These are phyloP conservation scores for Backusella australiensis DNA, from an alignment of 192 early-diverging fungal genomes.

Conservation along the genomic window DNA sequence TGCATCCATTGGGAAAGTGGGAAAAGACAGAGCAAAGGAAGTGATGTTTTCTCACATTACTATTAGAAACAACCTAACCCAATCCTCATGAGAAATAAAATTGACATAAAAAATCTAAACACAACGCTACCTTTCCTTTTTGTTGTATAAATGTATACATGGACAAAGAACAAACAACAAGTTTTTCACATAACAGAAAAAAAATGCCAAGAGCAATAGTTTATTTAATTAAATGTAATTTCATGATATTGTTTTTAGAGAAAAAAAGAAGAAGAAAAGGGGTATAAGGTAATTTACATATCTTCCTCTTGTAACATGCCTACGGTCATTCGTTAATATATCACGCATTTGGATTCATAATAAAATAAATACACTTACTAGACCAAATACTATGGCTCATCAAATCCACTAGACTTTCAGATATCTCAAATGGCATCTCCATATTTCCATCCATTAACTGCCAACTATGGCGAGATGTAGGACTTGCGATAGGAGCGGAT, in stretches of 20 bases:
- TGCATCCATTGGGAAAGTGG: too few relatives aligned
- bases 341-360: not conserved
- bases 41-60: too few relatives aligned
- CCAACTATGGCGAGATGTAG: slow-evolving; percentile 11
- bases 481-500: not conserved
- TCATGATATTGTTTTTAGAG: not conserved
- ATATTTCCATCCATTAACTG: slow-evolving; percentile 18
- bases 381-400: slow-evolving; percentile 15
- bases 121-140: not conserved
- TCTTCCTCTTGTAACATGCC: not conserved
- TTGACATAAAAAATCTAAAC: too few relatives aligned
- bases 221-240: not conserved
- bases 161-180: too few relatives aligned
- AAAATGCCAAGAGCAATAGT: not conserved
- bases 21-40: too few relatives aligned
- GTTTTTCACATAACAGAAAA: not conserved
- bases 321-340: not conserved
- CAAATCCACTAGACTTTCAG: slow-evolving; percentile 9
- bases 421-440: slow-evolving; percentile 11
- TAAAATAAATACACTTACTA: not conserved
- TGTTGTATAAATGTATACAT: not conserved
- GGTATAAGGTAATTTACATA: not conserved
- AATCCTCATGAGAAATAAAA: too few relatives aligned
- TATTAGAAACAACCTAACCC: too few relatives aligned
- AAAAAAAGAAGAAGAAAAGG: not conserved